A percentile compares a stretch with the other conserved stretches of the same genome.
These are phyloP conservation scores for Tetrahymena malaccensis DNA, from an alignment of 73 alveolate genomes.

Conservation along the genomic window DNA sequence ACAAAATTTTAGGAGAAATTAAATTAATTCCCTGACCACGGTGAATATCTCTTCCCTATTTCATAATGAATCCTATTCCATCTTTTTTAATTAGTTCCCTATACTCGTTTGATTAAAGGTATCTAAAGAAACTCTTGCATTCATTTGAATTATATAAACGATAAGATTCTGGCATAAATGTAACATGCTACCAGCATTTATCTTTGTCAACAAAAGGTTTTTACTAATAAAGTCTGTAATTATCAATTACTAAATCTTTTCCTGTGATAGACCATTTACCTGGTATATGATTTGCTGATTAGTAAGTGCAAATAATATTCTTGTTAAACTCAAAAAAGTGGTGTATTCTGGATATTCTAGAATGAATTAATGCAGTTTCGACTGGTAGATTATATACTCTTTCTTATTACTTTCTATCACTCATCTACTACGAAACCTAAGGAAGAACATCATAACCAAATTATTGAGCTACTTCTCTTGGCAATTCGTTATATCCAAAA, in stretches of 20 bases:
- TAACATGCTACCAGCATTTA: slow-evolving; percentile 2
- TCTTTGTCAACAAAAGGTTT: background rate
- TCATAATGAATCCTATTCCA: slow-evolving; percentile 23
- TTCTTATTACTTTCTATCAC: background rate
- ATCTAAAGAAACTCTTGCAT: slow-evolving; percentile 14
- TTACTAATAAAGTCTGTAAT: background rate
- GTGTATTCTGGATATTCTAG: background rate
- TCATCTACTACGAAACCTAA: background rate
- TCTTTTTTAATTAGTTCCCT: background rate
- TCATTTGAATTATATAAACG: slow-evolving; percentile 3
- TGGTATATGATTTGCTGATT: background rate
- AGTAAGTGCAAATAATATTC: background rate
- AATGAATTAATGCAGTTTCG: background rate
- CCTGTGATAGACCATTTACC: background rate
- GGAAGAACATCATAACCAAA: background rate
- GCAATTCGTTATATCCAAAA: background rate
- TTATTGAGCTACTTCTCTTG: background rate
- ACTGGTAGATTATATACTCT: background rate
- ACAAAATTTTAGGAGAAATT: background rate
- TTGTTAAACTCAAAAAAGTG: background rate
- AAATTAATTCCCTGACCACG: slow-evolving; percentile 31
- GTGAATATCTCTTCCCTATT: slow-evolving; percentile 34
- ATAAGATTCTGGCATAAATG: slow-evolving; percentile 31
- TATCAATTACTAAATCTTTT: background rate
- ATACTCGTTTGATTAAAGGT: slow-evolving; percentile 6